Conservation (phyloP, 2,329 filamentous ascomycete genomes). For the Rhinocladiella similis region DNA sequence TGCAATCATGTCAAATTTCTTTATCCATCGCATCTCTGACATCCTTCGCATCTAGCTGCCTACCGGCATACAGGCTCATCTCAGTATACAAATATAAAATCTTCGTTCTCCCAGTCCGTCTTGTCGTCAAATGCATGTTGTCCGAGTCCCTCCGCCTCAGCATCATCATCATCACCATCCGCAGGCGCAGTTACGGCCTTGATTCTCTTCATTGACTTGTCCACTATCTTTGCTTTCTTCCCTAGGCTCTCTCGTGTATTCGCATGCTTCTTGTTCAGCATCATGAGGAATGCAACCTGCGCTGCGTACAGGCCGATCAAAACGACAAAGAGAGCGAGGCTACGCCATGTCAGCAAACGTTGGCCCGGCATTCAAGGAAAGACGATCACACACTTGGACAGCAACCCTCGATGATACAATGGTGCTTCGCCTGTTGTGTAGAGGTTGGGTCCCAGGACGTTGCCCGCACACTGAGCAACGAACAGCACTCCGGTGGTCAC, state of each 20-base stretch:
- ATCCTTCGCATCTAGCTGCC: background rate
- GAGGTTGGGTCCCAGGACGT: constrained; percentile 63
- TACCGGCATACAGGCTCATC: background rate
- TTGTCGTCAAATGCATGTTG: constrained; percentile 34
- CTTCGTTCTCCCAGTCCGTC: constrained; percentile 34
- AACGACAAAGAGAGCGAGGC: constrained; percentile 59
- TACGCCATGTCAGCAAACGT: constrained; percentile 23
- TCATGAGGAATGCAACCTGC: constrained; percentile 34
- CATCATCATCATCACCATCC: constrained; percentile 26
- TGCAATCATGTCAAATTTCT: background rate
- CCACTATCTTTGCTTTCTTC: constrained; percentile 59
- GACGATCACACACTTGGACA: constrained; percentile 48
- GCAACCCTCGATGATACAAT: constrained; percentile 58
- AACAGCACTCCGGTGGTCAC: constrained; percentile 65
- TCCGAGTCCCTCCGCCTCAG: constrained; percentile 29
- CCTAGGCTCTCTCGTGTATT: constrained; percentile 57
- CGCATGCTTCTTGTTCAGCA: constrained; percentile 48
- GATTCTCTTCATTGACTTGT: constrained; percentile 55
- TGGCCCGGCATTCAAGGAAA: background rate
- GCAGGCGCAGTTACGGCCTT: constrained; percentile 31
- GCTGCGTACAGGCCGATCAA: constrained; percentile 54
- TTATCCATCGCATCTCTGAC: background rate
- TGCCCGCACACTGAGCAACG: constrained; percentile 65
- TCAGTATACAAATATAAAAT: constrained; percentile 36
- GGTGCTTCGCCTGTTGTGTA: constrained; percentile 64